Evolutionary conservation across 1,284 basidiomycete genomes (phyloP), one percentile per base, ranked within the genome.

Genomic region (Pseudozyma pruni): DNA sequence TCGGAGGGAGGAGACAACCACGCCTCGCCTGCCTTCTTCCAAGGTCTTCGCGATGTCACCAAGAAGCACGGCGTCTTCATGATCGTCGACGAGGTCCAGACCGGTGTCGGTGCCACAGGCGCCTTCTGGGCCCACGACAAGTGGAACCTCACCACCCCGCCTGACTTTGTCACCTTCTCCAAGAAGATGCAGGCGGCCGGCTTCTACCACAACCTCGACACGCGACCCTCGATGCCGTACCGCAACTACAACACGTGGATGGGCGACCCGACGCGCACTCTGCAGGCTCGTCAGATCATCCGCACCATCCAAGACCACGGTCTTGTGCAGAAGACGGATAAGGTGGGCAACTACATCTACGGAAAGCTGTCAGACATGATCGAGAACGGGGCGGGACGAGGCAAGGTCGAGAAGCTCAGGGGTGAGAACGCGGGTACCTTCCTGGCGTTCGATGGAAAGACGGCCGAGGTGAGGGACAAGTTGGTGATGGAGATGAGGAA

Each of bases 1-100:
- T 85, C 85, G n/a, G 86, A 86, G 75, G 86, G 86, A 10, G 86
- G 86, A 10, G 86, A 87, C 81, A 84, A 84, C 60, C 86, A 87
- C 74, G 86, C 86, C 10, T 85, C 84, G 8, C 82, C 84, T 16
- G 64, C 74, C 32, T 87, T 86, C 81, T 87, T 87, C 84, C 83
- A 83, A 42, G 81, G 79, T 11, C 79, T 87, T 17, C 79, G 85
- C 32, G 81, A 83, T 14, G 77, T 86, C 42, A 85, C 86, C 46
- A 83, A 83, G 55, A 62, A 60, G 34, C 46, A 55, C 67, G 84
- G 84, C 9, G 86, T 85, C 1, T 86, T 79, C 81, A 83, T 87
- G 75, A 87, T 87, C 58, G 86, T 86, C 35, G 84, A 85, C 66
- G 83, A 84, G 66, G 85, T 86, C 0, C 86, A 87, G 74, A 87